Base-by-base conservation (phyloP, 208 protist species). In the Leishmania turanica region DNA sequence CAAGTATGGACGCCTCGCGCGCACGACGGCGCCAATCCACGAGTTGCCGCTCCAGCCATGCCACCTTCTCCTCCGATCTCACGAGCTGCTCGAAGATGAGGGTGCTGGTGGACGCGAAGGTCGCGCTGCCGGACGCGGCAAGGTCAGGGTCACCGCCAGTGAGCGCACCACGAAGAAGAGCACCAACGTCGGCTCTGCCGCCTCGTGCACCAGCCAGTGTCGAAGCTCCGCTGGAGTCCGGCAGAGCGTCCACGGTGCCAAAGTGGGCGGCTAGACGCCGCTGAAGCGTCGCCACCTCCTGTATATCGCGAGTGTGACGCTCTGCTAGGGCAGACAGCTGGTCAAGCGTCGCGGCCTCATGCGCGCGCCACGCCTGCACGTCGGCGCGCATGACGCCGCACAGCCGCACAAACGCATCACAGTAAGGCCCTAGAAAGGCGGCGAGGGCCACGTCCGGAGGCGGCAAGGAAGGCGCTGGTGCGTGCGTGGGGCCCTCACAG, bases 11-110 rank as follows among this genome's bases (percentile, higher is more conserved):
- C 2, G 66, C 74, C 65, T 86, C 78, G 53, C 72, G 78, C 11
- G 78, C 77, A 53, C 77, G 82, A 53, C 80, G 82, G 15, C 82
- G 82, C 82, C 82, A 86, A 47, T 82, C 64, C 17, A 86, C 68
- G 24, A 86, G 74, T 69, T 86, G 82, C 21, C 53, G 76, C 66
- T 86, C 82, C 66, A 86, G 65, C 82, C 82, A 86, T 24, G 78
- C 47, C 74, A 86, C 82, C 78, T 86, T 86, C 54, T 82, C 82
- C 74, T 86, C 82, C 8, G 82, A 82, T 7, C 40, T 66, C 21
- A 86, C 73, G 47, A 86, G 82, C 47, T 86, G 82, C 31, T 86
- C 73, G n/a, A 82, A 86, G 58, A 86, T 86, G 58, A 86, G 82
- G 6, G 82, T 27, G 37, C 78, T 82, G 9, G 82, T 86, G 1